Conservation (phyloP, 345 rosid genomes). For the Boechera divaricarpa region DNA sequence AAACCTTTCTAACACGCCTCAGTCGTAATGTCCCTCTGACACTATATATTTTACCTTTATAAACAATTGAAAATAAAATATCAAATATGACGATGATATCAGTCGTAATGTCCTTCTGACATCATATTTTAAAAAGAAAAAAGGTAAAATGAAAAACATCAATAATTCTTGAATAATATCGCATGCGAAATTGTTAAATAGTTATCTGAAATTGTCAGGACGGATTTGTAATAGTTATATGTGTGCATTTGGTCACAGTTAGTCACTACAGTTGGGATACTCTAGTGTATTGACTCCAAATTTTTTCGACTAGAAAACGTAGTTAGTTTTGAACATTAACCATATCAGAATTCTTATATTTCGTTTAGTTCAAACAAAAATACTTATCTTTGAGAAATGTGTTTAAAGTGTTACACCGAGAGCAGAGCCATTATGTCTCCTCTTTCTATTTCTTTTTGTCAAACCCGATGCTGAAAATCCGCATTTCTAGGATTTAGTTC, state of each 20-base stretch:
- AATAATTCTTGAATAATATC: not conserved
- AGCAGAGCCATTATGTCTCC: constrained; percentile 44
- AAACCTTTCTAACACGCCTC: constrained; percentile 27
- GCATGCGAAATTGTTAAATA: not conserved
- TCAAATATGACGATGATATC: not conserved
- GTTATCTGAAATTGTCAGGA: not conserved
- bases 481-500: constrained; percentile 40
- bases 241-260: not conserved
- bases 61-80: not conserved
- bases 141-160: not conserved
- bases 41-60: not conserved
- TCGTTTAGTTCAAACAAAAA: not conserved
- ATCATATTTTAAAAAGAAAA: not conserved
- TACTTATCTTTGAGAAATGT: constrained; percentile 10
- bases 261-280: not conserved
- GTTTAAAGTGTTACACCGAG: constrained; percentile 43
- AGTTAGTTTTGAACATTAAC: not conserved
- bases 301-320: not conserved
- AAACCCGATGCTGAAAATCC: constrained; percentile 37
- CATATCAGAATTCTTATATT: not conserved
- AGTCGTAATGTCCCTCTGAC: constrained; percentile 5
- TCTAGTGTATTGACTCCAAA: too few species aligned
- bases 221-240: not conserved
- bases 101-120: constrained; percentile 1
- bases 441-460: constrained; percentile 19